Base-by-base conservation (phyloP, 768 basidiomycete genomes). In the Lyophyllum atratum region DNA sequence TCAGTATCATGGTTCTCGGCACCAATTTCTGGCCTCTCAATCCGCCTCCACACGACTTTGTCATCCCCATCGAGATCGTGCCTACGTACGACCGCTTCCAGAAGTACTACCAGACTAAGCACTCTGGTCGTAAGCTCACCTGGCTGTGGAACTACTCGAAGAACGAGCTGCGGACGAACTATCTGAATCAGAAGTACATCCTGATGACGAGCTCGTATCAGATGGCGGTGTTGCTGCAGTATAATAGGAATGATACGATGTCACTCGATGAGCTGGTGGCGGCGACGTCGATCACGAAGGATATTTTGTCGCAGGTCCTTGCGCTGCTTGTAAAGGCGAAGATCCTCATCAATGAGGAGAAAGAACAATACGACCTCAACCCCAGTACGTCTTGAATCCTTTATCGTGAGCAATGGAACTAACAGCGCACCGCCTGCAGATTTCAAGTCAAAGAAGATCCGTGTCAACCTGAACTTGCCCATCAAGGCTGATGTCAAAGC, bases 101-200 rank as follows among this genome's bases (percentile, higher is more conserved):
- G 64, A 87, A 90, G 64, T 99, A 94, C 77, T 98, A 98, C 73
- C 91, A 93, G 68, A 89, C 89, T 64, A 95, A 95, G 72, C 94
- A 96, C 73, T 92, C 90, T 1, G 96, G 96, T 10, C 90, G 97
- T 56, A 97, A 97, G 66, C 82, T 98, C 28, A 95, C 93, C 0
- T 99, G 97, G 96, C 75, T 98, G 8, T 99, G 97, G 97, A 96
- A 98, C 69, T 93, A 95, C 71, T 95, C 91, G 46, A 96, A 97
- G 80, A 96, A 95, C 74, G 97, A 98, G 69, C 82, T 99, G 42
- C 87, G 93, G 58, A 95, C 96, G 59, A 95, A 92, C 71, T 95
- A 97, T 74, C 80, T 93, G 52, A 90, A 89, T 68, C 93, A 94
- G 72, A 98, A 96, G 77, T 98, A 98, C 77, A 95, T 97, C 64